Evolutionary conservation across 164 flowering plant species (phyloP).

Genomic region (Dillenia suffruticosa): DNA sequence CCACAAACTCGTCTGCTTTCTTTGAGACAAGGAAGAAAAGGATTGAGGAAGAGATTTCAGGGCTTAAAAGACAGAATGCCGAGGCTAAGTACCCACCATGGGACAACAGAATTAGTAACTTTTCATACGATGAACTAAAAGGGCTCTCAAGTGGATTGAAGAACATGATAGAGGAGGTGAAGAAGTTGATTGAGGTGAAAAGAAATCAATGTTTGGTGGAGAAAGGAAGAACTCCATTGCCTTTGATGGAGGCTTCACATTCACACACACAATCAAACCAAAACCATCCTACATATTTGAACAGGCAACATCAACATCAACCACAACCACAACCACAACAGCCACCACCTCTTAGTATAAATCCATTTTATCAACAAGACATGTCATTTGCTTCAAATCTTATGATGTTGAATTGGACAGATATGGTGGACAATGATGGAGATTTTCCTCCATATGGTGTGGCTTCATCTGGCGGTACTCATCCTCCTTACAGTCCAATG

Average conservation of each 20-base stretch:
- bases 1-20: neutral
- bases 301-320: no score
- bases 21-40: conserved; percentile 1
- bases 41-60: neutral
- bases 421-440: no score
- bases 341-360: no score
- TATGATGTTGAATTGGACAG: no score
- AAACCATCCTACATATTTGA: no score
- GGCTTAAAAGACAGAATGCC: neutral
- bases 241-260: neutral
- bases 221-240: neutral
- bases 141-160: neutral
- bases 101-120: neutral
- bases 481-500: no score
- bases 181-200: neutral
- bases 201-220: neutral
- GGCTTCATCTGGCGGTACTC: no score
- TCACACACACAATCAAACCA: no score
- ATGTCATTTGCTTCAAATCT: no score
- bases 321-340: no score
- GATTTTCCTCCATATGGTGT: no score
- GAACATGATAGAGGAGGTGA: neutral
- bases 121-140: neutral
- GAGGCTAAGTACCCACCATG: neutral
- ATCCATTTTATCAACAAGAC: no score